These are phyloP conservation scores for Thamnidium elegans DNA, from an alignment of 192 early-diverging fungal genomes.

Conservation along the genomic window DNA sequence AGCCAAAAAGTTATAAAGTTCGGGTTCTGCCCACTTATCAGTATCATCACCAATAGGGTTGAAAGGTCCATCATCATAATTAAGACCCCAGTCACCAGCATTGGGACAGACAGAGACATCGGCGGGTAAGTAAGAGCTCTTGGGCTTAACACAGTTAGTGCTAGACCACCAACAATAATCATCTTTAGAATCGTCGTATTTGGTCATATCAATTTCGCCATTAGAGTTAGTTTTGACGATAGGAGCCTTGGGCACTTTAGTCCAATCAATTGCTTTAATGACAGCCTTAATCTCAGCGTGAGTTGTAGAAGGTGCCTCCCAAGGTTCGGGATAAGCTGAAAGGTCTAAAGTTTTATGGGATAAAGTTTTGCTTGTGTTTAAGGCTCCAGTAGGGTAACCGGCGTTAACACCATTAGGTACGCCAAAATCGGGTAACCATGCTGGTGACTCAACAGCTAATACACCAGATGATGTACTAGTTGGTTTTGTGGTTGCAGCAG, in stretches of 20 bases:
- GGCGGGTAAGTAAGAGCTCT: not conserved
- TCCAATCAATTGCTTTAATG: slow-evolving; percentile 43
- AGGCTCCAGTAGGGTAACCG: slow-evolving; percentile 21
- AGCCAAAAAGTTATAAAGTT: slow-evolving; percentile 21
- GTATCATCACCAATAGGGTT: slow-evolving; percentile 1
- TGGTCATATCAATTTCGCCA: slow-evolving; percentile 16
- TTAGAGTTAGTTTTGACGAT: slow-evolving; percentile 17
- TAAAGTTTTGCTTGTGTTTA: slow-evolving; percentile 11
- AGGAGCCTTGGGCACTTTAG: slow-evolving; percentile 35
- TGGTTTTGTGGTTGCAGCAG: not conserved
- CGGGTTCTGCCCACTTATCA: slow-evolving; percentile 10
- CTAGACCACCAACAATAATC: slow-evolving; percentile 24
- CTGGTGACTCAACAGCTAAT: slow-evolving; percentile 25
- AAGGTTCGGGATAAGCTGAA: slow-evolving; percentile 30
- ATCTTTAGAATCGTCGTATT: slow-evolving; percentile 14
- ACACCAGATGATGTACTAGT: slow-evolving; percentile 7
- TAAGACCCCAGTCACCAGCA: slow-evolving; percentile 22
- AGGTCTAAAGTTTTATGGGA: slow-evolving; percentile 11
- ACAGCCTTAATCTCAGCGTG: slow-evolving; percentile 37
- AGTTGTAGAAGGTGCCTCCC: slow-evolving; percentile 31
- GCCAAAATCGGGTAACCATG: slow-evolving; percentile 26
- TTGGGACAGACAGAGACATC: slow-evolving; percentile 17
- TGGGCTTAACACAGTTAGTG: slow-evolving; percentile 19
- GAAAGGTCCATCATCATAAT: slow-evolving; percentile 29
- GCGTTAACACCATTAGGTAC: slow-evolving; percentile 13